Evolutionary conservation across 345 rosid species (phyloP), one percentile per base, ranked within the genome.

Genomic region (Reutealis trisperma): DNA sequence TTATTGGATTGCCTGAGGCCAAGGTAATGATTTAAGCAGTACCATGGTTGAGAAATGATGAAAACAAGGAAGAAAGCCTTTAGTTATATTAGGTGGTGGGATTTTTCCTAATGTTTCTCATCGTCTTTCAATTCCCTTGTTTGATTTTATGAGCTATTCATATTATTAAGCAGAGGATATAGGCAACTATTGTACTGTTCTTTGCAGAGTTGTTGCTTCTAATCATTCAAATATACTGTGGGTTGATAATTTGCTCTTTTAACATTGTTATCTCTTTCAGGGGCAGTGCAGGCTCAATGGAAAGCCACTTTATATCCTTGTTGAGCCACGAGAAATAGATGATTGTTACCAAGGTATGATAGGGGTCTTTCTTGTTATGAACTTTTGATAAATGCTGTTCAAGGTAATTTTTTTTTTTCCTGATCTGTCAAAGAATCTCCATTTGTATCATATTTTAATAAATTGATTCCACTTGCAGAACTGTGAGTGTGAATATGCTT

Each of bases 1-100:
- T 93, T 47, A 85, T 92, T 74, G 97, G 97, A 57, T 80, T 92
- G 84, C 97, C 87, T 54, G 93, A 91, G 79, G 83, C 81, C 62
- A 87, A 89, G 94, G 97, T 91, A 81, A 73, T 77, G 47, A 59
- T 24, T 24, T 11, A 16, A 71, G 24, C 70, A 66, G 30, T 21
- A 66, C 22, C 67, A 30, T 47, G 0, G 13, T 25, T 60, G 41
- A 37, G 5, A 37, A 37, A 37, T 37, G 41, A 37, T 37, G 41
- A 37, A 37, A 37, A 27, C 30, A 27, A 27, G 30, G 1, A 27
- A 37, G 41, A 37, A 37, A 37, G 41, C 6, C 5, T 37, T 37
- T 37, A 37, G 41, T 6, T 37, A 4, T 5, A 6, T 37, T 37
- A 37, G 41, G 1, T 27, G 30, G 30, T 27, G 30, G 30, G 1